These are phyloP conservation scores for Porodaedalea pini DNA, from an alignment of 1,284 basidiomycete species.

Conservation along the genomic window DNA sequence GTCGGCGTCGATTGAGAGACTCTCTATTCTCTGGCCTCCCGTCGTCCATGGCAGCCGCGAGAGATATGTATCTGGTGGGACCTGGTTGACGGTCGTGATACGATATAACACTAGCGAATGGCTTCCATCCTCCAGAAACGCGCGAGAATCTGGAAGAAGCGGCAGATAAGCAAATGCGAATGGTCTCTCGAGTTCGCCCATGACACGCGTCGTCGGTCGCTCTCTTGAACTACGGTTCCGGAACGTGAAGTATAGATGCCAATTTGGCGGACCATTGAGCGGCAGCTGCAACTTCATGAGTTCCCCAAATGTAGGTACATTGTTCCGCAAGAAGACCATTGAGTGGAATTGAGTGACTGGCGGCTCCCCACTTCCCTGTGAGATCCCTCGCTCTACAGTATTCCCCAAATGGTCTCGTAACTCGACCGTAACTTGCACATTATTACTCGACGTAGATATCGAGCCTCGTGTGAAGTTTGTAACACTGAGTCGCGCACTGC, in stretches of 20 bases:
- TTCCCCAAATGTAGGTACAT: slow-evolving; percentile 89
- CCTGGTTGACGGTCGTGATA: slow-evolving; percentile 62
- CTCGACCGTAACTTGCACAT: slow-evolving; percentile 89
- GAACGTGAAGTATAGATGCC: slow-evolving; percentile 95
- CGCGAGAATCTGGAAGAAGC: slow-evolving; percentile 72
- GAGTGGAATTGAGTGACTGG: slow-evolving; percentile 81
- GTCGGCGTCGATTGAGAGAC: slow-evolving; percentile 56
- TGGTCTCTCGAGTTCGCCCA: slow-evolving; percentile 58
- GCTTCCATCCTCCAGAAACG: slow-evolving; percentile 89
- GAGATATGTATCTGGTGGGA: slow-evolving; percentile 70
- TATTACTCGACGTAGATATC: slow-evolving; percentile 54
- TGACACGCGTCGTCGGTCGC: slow-evolving; percentile 38
- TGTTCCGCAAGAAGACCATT: slow-evolving; percentile 84
- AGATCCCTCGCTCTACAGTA: slow-evolving; percentile 73
- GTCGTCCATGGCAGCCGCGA: slow-evolving; percentile 57
- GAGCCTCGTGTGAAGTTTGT: slow-evolving; percentile 56
- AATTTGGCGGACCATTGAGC: slow-evolving; percentile 64
- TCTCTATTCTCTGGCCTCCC: slow-evolving; percentile 54
- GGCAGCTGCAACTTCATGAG: slow-evolving; percentile 86
- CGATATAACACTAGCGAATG: slow-evolving; percentile 83
- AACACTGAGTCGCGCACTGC: slow-evolving; percentile 56
- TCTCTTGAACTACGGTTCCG: slow-evolving; percentile 68
- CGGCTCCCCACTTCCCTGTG: slow-evolving; percentile 83
- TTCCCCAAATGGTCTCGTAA: slow-evolving; percentile 76
- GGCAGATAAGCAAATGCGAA: slow-evolving; percentile 95